These are phyloP conservation scores for Apiospora koreana DNA, from an alignment of 2,329 filamentous ascomycete genomes.

Conservation along the genomic window DNA sequence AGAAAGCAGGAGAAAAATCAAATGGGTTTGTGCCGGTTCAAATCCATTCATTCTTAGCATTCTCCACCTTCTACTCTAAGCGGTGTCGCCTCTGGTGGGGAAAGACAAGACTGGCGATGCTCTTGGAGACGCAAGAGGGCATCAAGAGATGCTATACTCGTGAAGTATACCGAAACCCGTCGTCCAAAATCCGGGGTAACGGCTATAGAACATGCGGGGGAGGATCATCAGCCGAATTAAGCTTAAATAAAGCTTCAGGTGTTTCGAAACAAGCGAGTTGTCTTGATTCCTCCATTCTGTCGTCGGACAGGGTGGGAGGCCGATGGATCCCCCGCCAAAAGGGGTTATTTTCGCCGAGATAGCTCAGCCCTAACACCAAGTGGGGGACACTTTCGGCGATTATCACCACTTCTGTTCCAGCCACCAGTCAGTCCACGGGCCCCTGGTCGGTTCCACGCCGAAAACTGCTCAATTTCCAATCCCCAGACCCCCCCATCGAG, in stretches of 20 bases:
- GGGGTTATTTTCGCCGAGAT: background rate
- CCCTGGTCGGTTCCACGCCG: conserved; percentile 1
- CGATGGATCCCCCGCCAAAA: background rate
- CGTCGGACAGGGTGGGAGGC: background rate
- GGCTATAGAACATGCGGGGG: conserved; percentile 2
- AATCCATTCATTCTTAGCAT: background rate
- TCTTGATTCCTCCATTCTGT: conserved; percentile 5
- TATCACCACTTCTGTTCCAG: background rate
- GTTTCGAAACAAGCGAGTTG: background rate
- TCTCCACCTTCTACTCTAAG: background rate
- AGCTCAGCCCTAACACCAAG: background rate
- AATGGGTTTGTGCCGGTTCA: background rate
- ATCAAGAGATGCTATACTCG: background rate
- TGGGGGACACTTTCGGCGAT: background rate
- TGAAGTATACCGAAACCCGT: background rate
- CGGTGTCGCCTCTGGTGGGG: background rate
- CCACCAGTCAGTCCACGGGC: background rate
- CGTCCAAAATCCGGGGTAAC: background rate
- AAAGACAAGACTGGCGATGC: background rate
- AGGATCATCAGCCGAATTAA: conserved; percentile 2
- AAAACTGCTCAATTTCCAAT: background rate
- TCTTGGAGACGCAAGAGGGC: background rate
- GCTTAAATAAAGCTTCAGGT: background rate
- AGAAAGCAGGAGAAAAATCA: background rate
- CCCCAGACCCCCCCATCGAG: background rate